Percentiles rank a stretch among this genome's conserved stretches.
Evolutionary conservation across 2,329 filamentous ascomycete species (phyloP).

Genomic region (Colletotrichum tabaci): DNA sequence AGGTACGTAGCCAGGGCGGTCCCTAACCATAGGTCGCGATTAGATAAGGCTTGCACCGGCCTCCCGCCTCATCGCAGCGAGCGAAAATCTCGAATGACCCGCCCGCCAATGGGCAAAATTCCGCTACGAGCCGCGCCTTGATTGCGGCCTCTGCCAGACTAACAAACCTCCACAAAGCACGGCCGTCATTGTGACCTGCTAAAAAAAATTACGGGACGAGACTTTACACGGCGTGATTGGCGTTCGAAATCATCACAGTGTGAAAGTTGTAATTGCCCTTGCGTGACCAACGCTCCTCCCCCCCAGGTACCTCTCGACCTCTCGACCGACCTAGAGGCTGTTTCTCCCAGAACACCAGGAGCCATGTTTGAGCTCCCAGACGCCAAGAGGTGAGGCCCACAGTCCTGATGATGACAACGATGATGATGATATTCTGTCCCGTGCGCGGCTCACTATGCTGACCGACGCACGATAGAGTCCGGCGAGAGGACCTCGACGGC

Average conservation of each 20-base stretch:
- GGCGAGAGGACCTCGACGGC: conserved; percentile 67
- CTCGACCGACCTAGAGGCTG: background rate
- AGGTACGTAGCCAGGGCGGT: background rate
- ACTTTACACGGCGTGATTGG: conserved; percentile 5
- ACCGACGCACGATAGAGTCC: conserved; percentile 58
- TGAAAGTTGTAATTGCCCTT: background rate
- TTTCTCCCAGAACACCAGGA: conserved; percentile 1
- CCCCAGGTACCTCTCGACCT: background rate
- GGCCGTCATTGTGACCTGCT: background rate
- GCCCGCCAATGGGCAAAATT: background rate
- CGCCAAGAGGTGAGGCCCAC: conserved; percentile 63
- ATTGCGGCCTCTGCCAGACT: background rate
- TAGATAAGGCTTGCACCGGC: conserved; percentile 18
- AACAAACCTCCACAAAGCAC: conserved; percentile 10
- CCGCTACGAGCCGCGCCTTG: conserved; percentile 18
- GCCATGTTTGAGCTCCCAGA: conserved; percentile 68
- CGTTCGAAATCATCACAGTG: conserved; percentile 9
- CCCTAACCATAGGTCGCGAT: background rate
- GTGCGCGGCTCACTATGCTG: background rate
- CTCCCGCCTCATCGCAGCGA: background rate
- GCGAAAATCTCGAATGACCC: conserved; percentile 30
- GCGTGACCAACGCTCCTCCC: background rate
- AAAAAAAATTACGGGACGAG: too few relatives aligned
- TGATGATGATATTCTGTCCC: background rate
- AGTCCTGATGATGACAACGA: too few relatives aligned